A percentile compares a stretch with the other conserved stretches of the same genome.
These are phyloP conservation scores for Acacia confusa DNA, from an alignment of 306 rosid species.

Conservation along the genomic window DNA sequence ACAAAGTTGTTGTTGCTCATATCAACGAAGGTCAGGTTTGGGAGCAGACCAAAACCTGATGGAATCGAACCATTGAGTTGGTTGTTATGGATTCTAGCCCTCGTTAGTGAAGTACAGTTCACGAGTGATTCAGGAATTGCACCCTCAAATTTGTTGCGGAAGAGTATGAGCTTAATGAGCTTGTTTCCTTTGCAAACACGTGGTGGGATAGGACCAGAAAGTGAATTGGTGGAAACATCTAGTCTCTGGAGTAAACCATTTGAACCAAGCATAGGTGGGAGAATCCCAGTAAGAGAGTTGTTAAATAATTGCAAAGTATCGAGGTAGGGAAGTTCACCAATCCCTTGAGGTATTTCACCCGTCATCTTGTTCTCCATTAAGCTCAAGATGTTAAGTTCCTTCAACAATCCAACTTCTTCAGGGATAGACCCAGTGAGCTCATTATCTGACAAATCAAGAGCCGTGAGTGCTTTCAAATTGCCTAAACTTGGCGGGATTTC, in stretches of 20 bases:
- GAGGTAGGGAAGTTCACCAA: slow-evolving; percentile 73
- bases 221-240: slow-evolving; percentile 76
- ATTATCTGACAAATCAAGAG: slow-evolving; percentile 81
- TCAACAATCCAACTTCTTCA: slow-evolving; percentile 35
- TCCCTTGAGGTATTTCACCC: slow-evolving; percentile 65
- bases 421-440: slow-evolving; percentile 74
- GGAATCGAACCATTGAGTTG: slow-evolving; percentile 69
- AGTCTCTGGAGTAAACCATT: slow-evolving; percentile 49
- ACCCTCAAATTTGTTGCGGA: slow-evolving; percentile 47
- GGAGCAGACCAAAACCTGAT: slow-evolving; percentile 51
- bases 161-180: slow-evolving; percentile 62
- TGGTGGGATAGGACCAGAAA: slow-evolving; percentile 75
- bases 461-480: slow-evolving; percentile 46
- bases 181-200: slow-evolving; percentile 62
- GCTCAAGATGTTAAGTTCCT: slow-evolving; percentile 47
- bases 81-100: slow-evolving; percentile 80
- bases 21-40: slow-evolving; percentile 66
- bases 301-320: slow-evolving; percentile 57
- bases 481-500: slow-evolving; percentile 68
- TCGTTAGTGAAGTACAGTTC: slow-evolving; percentile 55
- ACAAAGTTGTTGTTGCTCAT: slow-evolving; percentile 70
- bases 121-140: slow-evolving; percentile 51
- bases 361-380: slow-evolving; percentile 62
- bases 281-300: slow-evolving; percentile 70
- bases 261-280: slow-evolving; percentile 69